Evolutionary conservation across 2,329 filamentous ascomycete species (phyloP).

Genomic region (Mariannaea sp.): DNA sequence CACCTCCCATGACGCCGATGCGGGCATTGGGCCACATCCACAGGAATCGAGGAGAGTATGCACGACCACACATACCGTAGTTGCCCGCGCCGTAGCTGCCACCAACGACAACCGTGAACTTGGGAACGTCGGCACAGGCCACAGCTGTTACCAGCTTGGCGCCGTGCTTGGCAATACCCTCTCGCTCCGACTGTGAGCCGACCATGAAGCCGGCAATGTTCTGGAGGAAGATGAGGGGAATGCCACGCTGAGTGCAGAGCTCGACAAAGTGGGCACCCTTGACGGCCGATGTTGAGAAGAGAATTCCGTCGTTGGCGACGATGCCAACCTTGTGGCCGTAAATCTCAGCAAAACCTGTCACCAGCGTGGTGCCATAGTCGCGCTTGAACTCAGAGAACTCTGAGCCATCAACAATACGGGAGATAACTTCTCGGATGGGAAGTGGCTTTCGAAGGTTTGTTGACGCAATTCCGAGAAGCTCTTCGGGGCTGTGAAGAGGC

Average conservation of each 20-base stretch:
- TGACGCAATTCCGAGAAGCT: slow-evolving; percentile 86
- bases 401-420: slow-evolving; percentile 88
- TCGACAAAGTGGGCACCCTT: slow-evolving; percentile 98
- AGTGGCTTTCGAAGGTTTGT: slow-evolving; percentile 88
- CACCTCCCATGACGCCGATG: slow-evolving; percentile 93
- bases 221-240: slow-evolving; percentile 91
- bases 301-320: slow-evolving; percentile 92
- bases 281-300: slow-evolving; percentile 85
- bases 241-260: slow-evolving; percentile 85
- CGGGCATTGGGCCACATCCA: slow-evolving; percentile 99
- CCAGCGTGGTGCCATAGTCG: slow-evolving; percentile 84
- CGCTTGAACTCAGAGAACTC: slow-evolving; percentile 94
- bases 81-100: slow-evolving; percentile 93
- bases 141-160: slow-evolving; percentile 97
- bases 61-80: slow-evolving; percentile 97
- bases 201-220: slow-evolving; percentile 99
- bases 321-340: slow-evolving; percentile 92
- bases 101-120: slow-evolving; percentile 96
- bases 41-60: slow-evolving; percentile 87
- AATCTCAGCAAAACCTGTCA: slow-evolving; percentile 89
- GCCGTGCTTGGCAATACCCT: slow-evolving; percentile 96
- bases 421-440: slow-evolving; percentile 87
- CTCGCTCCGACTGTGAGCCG: slow-evolving; percentile 85
- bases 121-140: slow-evolving; percentile 90
- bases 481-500: slow-evolving; percentile 77